A percentile compares a stretch with the other conserved stretches of the same genome.
phyloP scores from a whole-genome alignment of 2,329 filamentous ascomycete species.

The Metarhizium sp. region DNA sequence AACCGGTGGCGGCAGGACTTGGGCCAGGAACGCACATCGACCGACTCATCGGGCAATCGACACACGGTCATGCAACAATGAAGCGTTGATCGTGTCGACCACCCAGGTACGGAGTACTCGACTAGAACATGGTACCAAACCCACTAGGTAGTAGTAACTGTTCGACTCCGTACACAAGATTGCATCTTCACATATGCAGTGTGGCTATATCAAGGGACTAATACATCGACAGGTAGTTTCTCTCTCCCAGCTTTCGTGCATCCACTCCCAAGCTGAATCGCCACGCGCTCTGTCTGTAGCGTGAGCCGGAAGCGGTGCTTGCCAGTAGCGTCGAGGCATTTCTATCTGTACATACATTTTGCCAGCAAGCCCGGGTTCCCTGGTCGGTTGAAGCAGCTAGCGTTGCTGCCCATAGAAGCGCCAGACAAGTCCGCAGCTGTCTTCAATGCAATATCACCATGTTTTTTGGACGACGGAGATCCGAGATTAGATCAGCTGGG shows the following conservation, averaged over 20 bases:
- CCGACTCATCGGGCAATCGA: background rate
- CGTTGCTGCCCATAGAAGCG: background rate
- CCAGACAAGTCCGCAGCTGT: background rate
- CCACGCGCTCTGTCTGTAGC: background rate
- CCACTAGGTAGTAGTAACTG: background rate
- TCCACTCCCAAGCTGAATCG: slow-evolving; percentile 1
- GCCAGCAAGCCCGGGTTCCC: no score
- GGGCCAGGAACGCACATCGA: background rate
- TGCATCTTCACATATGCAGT: no score
- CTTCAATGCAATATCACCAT: background rate
- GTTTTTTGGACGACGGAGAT: background rate
- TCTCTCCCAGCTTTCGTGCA: background rate
- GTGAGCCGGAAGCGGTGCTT: background rate
- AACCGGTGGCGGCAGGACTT: background rate
- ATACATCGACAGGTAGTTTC: background rate
- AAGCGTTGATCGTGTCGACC: no score
- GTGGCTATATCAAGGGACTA: no score
- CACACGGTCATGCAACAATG: no score
- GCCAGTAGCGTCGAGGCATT: background rate
- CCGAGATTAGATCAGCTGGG: slow-evolving; percentile 1
- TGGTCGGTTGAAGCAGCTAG: no score
- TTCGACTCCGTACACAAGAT: no score
- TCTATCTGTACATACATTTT: background rate
- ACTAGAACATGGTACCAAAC: no score
- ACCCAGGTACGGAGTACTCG: no score